Evolutionary conservation across 2,329 filamentous ascomycete species (phyloP), one percentile per base, ranked within the genome.

Genomic region (Lasiodiplodia gonubiensis): DNA sequence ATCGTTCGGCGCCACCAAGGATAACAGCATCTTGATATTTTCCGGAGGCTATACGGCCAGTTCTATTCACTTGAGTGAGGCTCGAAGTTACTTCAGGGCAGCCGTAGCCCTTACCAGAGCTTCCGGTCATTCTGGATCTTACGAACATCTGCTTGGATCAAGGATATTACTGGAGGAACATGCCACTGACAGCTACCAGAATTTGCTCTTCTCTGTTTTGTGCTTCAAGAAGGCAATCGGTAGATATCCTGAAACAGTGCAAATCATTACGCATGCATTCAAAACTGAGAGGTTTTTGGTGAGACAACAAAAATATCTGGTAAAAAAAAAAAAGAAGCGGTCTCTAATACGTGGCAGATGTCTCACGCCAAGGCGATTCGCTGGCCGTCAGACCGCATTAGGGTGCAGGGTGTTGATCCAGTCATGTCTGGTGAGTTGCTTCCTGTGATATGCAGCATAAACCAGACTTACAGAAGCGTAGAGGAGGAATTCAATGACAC

Each of bases 141-240:
- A 46, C 23, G 30, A 21, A 33, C n/a, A 70, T 73, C 11, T 55
- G 67, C 67, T 83, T 80, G 67, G 70, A 37, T 73, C 74, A 37
- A 81, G 82, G 27, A 80, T 92, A 21, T 74, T 87, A 0, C 74
- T 87, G 2, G 93, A 97, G 74, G 85, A 89, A 10, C 84, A 86
- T 66, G 92, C 94, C 0, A 88, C 94, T 1, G 94, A 97, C 78
- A 94, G 91, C 1, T 94, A 92, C 74, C 90, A 93, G 75, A 97
- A 97, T 75, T 80, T 97, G 5, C 80, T 97, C 18, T 93, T 94
- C 76, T 90, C 90, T 14, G 81, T 97, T 73, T 82, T 90, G 70
- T 81, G 83, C 3, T 87, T 85, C 68, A 73, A 76, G 4, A 74
- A 76, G 33, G 74, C 73, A 2, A 77, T 75, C 1, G 80, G 80